These are phyloP conservation scores for Fomitopsis pinicola DNA, from an alignment of 1,284 basidiomycete genomes.

Conservation along the genomic window DNA sequence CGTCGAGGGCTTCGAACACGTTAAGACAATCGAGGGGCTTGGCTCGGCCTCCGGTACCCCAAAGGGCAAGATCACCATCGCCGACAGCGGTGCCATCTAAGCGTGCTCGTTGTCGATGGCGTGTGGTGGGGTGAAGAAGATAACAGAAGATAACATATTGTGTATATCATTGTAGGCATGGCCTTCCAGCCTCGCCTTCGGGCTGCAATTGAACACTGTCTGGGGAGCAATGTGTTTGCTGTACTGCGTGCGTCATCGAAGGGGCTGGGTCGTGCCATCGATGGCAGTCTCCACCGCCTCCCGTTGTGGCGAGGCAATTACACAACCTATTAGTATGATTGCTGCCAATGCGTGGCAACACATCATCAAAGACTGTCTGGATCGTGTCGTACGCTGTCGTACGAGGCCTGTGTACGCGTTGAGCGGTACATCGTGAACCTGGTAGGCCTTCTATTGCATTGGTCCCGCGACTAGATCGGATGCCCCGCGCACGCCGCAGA, in stretches of 20 bases:
- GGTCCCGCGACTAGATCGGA: no score
- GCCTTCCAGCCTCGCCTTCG: neutral
- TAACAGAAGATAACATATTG: slow-evolving; percentile 1
- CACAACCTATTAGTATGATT: no score
- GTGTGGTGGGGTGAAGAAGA: neutral
- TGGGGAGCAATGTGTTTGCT: neutral
- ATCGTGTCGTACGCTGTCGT: no score
- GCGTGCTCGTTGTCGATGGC: neutral
- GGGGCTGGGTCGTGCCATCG: neutral
- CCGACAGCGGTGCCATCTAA: slow-evolving; percentile 48
- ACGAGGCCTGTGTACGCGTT: no score
- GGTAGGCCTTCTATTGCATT: no score
- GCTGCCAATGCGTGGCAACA: no score
- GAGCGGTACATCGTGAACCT: no score
- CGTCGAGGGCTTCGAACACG: slow-evolving; percentile 47
- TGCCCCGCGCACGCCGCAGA: no score
- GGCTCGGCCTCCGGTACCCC: slow-evolving; percentile 51
- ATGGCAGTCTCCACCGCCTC: no score
- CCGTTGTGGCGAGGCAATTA: no score
- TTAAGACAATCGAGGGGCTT: slow-evolving; percentile 58
- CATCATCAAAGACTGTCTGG: no score
- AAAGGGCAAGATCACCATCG: slow-evolving; percentile 45
- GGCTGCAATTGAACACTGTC: neutral
- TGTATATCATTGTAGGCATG: slow-evolving; percentile 1
- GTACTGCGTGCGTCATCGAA: neutral